Conservation (phyloP, 305 asterid genomes). For the Fraxinus sp. region DNA sequence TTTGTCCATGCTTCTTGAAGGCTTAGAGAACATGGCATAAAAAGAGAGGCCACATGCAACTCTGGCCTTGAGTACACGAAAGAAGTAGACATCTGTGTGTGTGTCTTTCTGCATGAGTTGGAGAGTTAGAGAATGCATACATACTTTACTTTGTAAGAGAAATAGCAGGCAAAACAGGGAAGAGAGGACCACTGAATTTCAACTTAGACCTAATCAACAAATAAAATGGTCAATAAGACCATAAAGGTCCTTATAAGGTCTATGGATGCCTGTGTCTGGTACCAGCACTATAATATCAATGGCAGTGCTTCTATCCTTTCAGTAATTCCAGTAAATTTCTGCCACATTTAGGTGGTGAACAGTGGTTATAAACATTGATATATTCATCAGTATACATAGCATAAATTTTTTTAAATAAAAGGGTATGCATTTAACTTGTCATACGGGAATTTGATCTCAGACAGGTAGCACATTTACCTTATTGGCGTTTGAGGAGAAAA, state of each 20-base stretch:
- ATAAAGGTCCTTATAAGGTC: neutral
- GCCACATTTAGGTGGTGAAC: neutral
- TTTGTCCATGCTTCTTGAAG: neutral
- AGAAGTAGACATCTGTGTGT: neutral
- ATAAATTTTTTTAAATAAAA: neutral
- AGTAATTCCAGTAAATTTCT: neutral
- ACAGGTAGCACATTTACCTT: constrained; percentile 45
- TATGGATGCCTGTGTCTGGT: neutral
- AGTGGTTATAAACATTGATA: neutral
- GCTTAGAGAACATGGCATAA: neutral
- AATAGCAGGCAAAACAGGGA: neutral
- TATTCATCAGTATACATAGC: neutral
- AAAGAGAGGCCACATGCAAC: neutral
- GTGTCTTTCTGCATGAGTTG: neutral
- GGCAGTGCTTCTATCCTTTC: neutral
- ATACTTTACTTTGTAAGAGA: neutral
- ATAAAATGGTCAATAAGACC: neutral
- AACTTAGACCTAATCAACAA: neutral
- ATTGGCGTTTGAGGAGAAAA: constrained; percentile 54
- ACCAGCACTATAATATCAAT: neutral
- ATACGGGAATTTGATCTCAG: neutral
- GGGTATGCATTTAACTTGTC: neutral
- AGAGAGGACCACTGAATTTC: neutral
- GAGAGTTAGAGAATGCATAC: neutral
- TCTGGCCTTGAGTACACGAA: neutral